A percentile compares a stretch with the other conserved stretches of the same genome.
Conservation (phyloP, 306 rosid species). For the Fragaria iinumae region DNA sequence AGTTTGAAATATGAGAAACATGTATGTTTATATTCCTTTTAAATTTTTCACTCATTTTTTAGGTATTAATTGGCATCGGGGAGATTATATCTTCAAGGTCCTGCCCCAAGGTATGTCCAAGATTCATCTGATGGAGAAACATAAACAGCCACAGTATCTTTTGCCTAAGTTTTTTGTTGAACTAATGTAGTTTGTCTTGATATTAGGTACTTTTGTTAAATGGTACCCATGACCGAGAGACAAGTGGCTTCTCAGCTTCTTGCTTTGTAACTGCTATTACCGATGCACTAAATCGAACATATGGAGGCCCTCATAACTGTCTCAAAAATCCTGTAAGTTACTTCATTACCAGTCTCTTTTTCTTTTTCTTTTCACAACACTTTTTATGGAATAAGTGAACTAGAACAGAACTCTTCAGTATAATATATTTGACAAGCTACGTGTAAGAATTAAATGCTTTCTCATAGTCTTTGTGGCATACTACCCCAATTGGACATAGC, state of each 20-base stretch:
- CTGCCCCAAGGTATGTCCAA: slow-evolving; percentile 68
- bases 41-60: slow-evolving; percentile 2
- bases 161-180: neutral
- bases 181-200: slow-evolving; percentile 2
- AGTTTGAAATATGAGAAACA: slow-evolving; percentile 1
- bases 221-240: slow-evolving; percentile 80
- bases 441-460: neutral
- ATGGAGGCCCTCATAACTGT: slow-evolving; percentile 61
- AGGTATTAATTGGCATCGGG: slow-evolving; percentile 89
- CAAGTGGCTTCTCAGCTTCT: slow-evolving; percentile 76
- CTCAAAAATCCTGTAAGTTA: slow-evolving; percentile 60
- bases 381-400: neutral
- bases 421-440: neutral
- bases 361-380: neutral
- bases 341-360: slow-evolving; percentile 9
- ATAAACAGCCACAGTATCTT: too few relatives aligned
- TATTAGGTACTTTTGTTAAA: slow-evolving; percentile 75
- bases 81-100: slow-evolving; percentile 84
- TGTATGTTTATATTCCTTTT: neutral
- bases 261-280: slow-evolving; percentile 78
- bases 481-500: neutral
- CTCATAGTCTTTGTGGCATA: neutral
- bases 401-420: neutral
- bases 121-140: too few relatives aligned
- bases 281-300: slow-evolving; percentile 84